These are phyloP conservation scores for Kodamaea jinghongensis DNA, from an alignment of 805 yeast genomes.

Conservation along the genomic window DNA sequence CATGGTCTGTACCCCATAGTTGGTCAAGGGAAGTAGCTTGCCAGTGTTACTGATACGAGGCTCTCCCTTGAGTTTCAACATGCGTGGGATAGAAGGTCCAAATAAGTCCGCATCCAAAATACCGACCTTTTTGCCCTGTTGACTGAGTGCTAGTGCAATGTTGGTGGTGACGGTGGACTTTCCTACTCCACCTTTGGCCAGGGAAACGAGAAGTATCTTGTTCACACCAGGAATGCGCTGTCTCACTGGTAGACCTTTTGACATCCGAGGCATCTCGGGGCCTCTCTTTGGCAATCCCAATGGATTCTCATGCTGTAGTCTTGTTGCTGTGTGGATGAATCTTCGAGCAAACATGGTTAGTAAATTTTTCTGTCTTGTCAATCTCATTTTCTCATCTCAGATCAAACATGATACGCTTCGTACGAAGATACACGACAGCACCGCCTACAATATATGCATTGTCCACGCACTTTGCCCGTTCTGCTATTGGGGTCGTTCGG, in stretches of 20 bases:
- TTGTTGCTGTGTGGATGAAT: background rate
- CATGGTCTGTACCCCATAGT: constrained; percentile 80
- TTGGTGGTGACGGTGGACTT: constrained; percentile 74
- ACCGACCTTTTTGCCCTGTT: constrained; percentile 57
- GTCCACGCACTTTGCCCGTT: constrained; percentile 75
- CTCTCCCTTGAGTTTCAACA: constrained; percentile 67
- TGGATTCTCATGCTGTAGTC: constrained; percentile 36
- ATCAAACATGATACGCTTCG: background rate
- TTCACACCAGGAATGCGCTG: constrained; percentile 58
- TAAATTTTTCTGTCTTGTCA: background rate
- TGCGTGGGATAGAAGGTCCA: constrained; percentile 79
- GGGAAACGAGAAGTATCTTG: constrained; percentile 62
- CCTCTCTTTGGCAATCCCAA: constrained; percentile 34
- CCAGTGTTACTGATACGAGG: constrained; percentile 56
- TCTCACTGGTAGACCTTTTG: constrained; percentile 55
- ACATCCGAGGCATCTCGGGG: constrained; percentile 38
- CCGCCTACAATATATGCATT: constrained; percentile 83
- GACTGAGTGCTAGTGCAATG: constrained; percentile 59
- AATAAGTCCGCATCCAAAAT: constrained; percentile 77
- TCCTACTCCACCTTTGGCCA: constrained; percentile 83
- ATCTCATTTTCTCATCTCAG: background rate
- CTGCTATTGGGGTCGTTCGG: constrained; percentile 87
- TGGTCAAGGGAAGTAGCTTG: constrained; percentile 60
- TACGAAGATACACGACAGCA: background rate
- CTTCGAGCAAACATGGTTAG: background rate